Base-by-base conservation (phyloP, 225 moss, liverwort and hornwort genomes). In the Thuidium tamariscinum region DNA sequence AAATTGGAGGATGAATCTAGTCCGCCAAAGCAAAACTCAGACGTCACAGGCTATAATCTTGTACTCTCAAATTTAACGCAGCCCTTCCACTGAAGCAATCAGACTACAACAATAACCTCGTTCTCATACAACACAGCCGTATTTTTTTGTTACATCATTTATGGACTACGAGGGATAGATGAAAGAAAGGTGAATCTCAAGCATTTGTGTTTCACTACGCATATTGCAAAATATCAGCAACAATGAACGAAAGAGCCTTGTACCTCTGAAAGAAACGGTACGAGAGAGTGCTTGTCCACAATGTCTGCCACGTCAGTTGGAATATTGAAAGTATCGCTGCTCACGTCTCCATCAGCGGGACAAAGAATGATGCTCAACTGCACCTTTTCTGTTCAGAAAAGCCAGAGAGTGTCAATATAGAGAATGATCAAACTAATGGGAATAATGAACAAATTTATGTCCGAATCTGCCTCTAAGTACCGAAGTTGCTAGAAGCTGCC, bases 331-430 rank as follows among this genome's bases (percentile, higher is more conserved):
- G 86, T 92, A 20, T 82, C 86, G 21, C 62, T 70, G 87, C 87
- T 84, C 82, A 87, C 83, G 36, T 79, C 85, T 87, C 88, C 92
- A 82, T 91, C 86, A 55, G 83, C 84, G 56, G 86, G 86, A 83
- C 94, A 96, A 68, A 97, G 93, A 84, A 97, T 92, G 74, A 97
- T 94, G 85, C 94, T 95, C 39, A 96, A 73, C 83, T 94, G 89
- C 89, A 94, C 84, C 56, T 81, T 88, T 89, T 85, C 97, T 95
- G 74, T 76, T 20, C 86, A 87, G 39, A 81, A 75, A 77, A 81
- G 26, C 16, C 14, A 89, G 64, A 48, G n/a, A 46, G 77, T 84
- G 66, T 60, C 85, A 66, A 77, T 34, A 56, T 60, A 41, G 27
- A 39, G 62, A 51, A 83, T 36, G 29, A 70, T 69, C 13, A 80